Evolutionary conservation across 176 grass and related monocot genomes (phyloP).

Genomic region (Puya raimondii): DNA sequence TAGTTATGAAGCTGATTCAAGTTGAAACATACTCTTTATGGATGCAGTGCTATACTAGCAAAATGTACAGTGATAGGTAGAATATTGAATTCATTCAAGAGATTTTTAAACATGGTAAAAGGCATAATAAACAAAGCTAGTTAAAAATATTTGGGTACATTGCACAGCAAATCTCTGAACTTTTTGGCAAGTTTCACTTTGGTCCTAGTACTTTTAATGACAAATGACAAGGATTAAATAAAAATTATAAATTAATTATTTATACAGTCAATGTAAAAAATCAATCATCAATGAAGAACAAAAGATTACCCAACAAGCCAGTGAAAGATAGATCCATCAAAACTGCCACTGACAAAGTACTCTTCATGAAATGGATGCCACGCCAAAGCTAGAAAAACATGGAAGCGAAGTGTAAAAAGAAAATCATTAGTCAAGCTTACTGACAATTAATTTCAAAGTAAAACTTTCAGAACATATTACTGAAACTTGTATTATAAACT

Average conservation of each 20-base stretch:
- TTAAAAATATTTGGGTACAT: no score
- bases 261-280: background rate
- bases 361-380: conserved; percentile 99
- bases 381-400: conserved; percentile 65
- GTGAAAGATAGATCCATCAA: conserved; percentile 94
- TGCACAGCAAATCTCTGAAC: no score
- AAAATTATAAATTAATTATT: background rate
- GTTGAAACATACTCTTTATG: no score
- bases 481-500: no score
- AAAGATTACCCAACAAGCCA: conserved; percentile 94
- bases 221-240: background rate
- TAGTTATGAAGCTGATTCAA: no score
- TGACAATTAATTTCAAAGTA: background rate
- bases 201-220: no score
- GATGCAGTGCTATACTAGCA: no score
- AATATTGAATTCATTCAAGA: no score
- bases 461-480: background rate
- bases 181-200: no score
- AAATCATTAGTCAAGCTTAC: background rate
- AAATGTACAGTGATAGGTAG: no score
- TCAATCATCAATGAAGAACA: background rate
- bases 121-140: background rate
- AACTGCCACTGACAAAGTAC: conserved; percentile 98
- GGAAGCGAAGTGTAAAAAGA: background rate
- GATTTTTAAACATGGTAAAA: background rate